phyloP scores from a whole-genome alignment of 108 stramenopile species.

The Licmophora abbreviata region DNA sequence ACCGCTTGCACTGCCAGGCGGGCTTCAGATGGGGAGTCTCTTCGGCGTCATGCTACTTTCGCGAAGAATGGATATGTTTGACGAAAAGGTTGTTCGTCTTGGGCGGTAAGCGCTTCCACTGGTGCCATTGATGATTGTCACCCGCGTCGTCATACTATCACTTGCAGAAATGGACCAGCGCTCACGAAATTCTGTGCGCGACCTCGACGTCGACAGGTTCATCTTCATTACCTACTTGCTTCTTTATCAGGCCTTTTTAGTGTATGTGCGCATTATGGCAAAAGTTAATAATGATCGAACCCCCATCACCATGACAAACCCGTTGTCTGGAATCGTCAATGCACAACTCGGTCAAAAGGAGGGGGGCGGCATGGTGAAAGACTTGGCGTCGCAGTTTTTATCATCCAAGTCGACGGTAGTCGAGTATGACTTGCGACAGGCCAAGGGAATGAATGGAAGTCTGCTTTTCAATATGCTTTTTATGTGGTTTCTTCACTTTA shows the following conservation, averaged over 20 bases:
- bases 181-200: background rate
- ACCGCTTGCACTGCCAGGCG: background rate
- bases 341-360: conserved; percentile 19
- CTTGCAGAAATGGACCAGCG: background rate
- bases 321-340: conserved; percentile 21
- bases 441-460: conserved; percentile 50
- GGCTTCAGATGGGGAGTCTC: conserved; percentile 21
- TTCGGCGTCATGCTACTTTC: conserved; percentile 55
- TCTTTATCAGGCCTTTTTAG: conserved; percentile 48
- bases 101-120: conserved; percentile 25
- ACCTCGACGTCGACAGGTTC: conserved; percentile 18
- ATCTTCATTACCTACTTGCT: conserved; percentile 47
- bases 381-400: conserved; percentile 59
- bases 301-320: conserved; percentile 39
- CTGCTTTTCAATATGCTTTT: conserved; percentile 63
- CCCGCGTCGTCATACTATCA: background rate
- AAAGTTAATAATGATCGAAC: conserved; percentile 54
- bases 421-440: conserved; percentile 74
- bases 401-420: conserved; percentile 49
- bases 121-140: background rate
- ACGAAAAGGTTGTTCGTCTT: conserved; percentile 33
- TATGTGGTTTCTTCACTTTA: conserved; percentile 78
- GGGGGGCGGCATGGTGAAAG: conserved; percentile 44
- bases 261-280: conserved; percentile 59
- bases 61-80: conserved; percentile 41